Conservation (phyloP, 2,329 filamentous ascomycete genomes). For the Penicillium hesseltinei region DNA sequence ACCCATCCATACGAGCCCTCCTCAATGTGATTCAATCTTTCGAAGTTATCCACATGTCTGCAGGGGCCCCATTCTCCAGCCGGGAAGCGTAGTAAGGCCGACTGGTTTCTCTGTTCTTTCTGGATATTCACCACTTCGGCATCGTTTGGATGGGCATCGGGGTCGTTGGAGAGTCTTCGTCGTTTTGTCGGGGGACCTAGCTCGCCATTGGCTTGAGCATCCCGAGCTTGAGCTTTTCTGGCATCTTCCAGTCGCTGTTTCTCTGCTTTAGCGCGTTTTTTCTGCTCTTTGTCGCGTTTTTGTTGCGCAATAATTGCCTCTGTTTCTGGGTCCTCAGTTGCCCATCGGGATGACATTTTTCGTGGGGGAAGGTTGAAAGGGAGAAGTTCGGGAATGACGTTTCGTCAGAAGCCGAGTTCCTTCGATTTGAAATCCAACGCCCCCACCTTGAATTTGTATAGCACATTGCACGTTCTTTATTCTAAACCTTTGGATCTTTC, state of each 20-base stretch:
- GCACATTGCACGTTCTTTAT: not conserved
- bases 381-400: slow-evolving; percentile 22
- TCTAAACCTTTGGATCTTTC: not conserved
- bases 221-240: slow-evolving; percentile 37
- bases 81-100: slow-evolving; percentile 70
- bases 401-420: slow-evolving; percentile 28
- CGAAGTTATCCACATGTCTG: slow-evolving; percentile 80
- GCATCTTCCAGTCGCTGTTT: slow-evolving; percentile 68
- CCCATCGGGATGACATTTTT: slow-evolving; percentile 79
- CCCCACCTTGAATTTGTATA: slow-evolving; percentile 14
- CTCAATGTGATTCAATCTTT: slow-evolving; percentile 93
- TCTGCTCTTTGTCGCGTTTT: slow-evolving; percentile 83
- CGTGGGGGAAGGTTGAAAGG: not conserved
- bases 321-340: slow-evolving; percentile 76
- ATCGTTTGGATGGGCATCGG: slow-evolving; percentile 22
- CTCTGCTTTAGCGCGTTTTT: slow-evolving; percentile 77
- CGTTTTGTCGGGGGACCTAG: slow-evolving; percentile 55
- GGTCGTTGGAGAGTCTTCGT: slow-evolving; percentile 59
- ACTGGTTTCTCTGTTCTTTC: slow-evolving; percentile 36
- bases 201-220: slow-evolving; percentile 30
- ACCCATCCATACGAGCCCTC: slow-evolving; percentile 97
- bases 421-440: slow-evolving; percentile 35
- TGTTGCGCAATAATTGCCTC: slow-evolving; percentile 65
- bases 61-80: slow-evolving; percentile 66
- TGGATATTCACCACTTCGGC: slow-evolving; percentile 20